Evolutionary conservation across 2,329 filamentous ascomycete species (phyloP).

Genomic region (Emmonsiellopsis sp.): DNA sequence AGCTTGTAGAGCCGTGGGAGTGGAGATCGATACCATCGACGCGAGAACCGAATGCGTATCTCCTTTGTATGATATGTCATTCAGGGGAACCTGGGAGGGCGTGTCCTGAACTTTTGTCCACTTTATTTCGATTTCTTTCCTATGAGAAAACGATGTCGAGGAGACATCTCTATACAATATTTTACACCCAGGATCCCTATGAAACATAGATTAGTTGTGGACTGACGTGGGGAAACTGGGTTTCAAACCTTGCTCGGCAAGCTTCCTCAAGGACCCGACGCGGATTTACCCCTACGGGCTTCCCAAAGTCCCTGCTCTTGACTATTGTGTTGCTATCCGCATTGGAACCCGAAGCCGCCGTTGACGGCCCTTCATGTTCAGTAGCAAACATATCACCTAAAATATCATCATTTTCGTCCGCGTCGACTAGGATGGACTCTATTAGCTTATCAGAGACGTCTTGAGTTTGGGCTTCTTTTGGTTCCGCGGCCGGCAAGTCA

Average conservation of each 20-base stretch:
- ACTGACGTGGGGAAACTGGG: background rate
- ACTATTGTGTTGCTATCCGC: conserved; percentile 28
- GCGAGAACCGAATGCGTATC: conserved; percentile 45
- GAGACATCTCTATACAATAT: conserved; percentile 63
- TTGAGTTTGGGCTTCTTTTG: conserved; percentile 38
- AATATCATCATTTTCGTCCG: conserved; percentile 30
- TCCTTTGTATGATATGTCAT: conserved; percentile 35
- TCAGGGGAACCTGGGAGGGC: conserved; percentile 33
- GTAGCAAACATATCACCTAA: conserved; percentile 50
- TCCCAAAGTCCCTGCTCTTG: conserved; percentile 72
- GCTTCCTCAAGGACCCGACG: conserved; percentile 72
- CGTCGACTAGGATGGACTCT: background rate
- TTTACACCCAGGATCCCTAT: conserved; percentile 59
- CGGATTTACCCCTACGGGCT: conserved; percentile 67
- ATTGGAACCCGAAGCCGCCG: conserved; percentile 33
- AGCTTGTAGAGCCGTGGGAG: conserved; percentile 68
- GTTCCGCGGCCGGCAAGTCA: background rate
- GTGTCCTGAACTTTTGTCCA: conserved; percentile 68
- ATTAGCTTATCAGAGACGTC: conserved; percentile 25
- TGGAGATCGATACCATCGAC: conserved; percentile 65
- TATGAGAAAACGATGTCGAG: conserved; percentile 62
- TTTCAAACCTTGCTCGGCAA: conserved; percentile 61
- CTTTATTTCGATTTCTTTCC: conserved; percentile 61
- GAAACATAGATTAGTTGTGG: conserved; percentile 6
- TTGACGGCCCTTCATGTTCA: conserved; percentile 25